Base-by-base conservation (phyloP, 1,139 yeast species). In the Scheffersomyces lignicola region DNA sequence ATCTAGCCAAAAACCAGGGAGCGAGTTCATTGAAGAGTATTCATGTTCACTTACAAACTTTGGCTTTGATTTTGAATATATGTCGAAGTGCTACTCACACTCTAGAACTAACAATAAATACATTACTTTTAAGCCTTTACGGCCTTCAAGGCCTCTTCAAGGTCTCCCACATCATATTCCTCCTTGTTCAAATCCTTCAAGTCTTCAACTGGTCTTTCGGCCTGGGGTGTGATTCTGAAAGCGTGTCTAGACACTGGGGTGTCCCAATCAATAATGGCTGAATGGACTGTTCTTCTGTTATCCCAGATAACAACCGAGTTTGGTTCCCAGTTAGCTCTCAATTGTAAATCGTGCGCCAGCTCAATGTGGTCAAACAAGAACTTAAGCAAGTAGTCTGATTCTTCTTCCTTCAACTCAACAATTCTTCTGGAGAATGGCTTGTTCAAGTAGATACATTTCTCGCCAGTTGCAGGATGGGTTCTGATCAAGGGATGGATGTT, bases 241-340 rank as follows among this genome's bases (percentile, higher is more conserved):
- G 73, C 73, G 35, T 67, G 73, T 54, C 75, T 64, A 18, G 60
- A 55, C 12, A 60, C 64, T 4, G 70, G 70, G 32, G 62, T 53
- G 25, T 44, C 49, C 29, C 49, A 45, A 48, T 68, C 74, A 37
- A 64, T 56, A 27, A 63, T 58, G 11, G 73, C 73, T n/a, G 69
- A 56, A 45, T 68, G 73, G 18, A 62, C 63, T 5, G 64, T 60
- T 40, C 69, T 58, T 52, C 73, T 61, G 55, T 69, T 69, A 40
- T 67, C 73, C 72, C 73, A 78, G 33, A 76, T 68, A 14, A 74
- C 80, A 29, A 78, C 78, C 17, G 81, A 62, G 24, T 69, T 71
- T 33, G 74, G 74, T 49, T 76, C 79, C 80, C 82, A 78, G 44
- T 60, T 69, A 13, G 76, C 80, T 52, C 83, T 65, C 41, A 73